Base-by-base conservation (phyloP, 208 protist genomes). In the Leptomonas pyrrhocoris region DNA sequence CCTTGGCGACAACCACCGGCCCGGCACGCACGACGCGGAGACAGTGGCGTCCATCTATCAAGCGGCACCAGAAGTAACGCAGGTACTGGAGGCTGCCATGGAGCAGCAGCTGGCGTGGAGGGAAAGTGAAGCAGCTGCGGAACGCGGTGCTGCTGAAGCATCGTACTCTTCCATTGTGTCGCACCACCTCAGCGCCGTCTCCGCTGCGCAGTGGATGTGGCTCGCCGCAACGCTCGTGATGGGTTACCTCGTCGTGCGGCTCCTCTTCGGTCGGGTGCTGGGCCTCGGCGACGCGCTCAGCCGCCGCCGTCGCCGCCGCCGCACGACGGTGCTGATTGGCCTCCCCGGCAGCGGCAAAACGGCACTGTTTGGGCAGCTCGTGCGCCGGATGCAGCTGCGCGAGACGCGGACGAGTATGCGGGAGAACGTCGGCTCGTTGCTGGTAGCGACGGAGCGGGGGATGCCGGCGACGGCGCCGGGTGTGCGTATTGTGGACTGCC, bases 341-440 rank as follows among this genome's bases (percentile, higher is more conserved):
- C 74, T 94, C 3, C 77, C 79, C 21, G 69, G 68, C 36, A 88
- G 84, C 30, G 92, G 92, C 21, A 96, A 96, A 77, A 96, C 89
- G 25, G 70, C 85, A 16, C 70, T 96, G 23, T 92, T 94, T 73
- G 69, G 75, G 23, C 85, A 90, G 60, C 70, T 96, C 0, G 72
- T 82, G 23, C 68, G 68, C 16, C 56, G 46, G 31, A 57, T 71
- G 19, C 46, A 38, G 25, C 45, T 72, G 4, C 34, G 53, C 2
- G 66, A 76, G 13, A 84, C 81, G 13, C 83, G 78, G 16, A 94
- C 88, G 36, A 93, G 86, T 64, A 94, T 94, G 82, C 46, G 75
- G n/a, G 66, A 63, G 13, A 96, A 92, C 73, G 60, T 30, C 7
- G 88, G 68, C 11, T 55, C 43, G 23, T 21, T 79, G 57, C 23